Base-by-base conservation (phyloP, 306 rosid species). In the Trifolium subterraneum region DNA sequence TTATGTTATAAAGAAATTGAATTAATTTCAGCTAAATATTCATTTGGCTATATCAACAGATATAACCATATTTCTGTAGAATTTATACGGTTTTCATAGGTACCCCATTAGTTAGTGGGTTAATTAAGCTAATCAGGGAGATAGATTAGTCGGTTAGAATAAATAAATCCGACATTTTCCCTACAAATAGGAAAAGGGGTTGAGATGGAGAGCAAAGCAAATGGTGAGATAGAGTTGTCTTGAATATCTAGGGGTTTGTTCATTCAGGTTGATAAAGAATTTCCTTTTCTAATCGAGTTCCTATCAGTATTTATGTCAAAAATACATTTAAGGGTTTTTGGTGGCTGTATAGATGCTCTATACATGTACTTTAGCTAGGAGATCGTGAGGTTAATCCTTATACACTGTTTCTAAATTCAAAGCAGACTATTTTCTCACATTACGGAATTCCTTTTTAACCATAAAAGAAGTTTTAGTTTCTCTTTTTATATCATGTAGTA, bases 401-500 rank as follows among this genome's bases (percentile, higher is more conserved):
- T n/a, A 8, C 14, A 44, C 27, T 15, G 14, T 23, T 68, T 68
- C 41, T 45, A 68, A 23, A 13, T 45, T 45, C 10, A 20, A 68
- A 45, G 42, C n/a, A 55, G 7, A 4, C 10, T 22, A 4, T 11
- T 15, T 55, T 55, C 62, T 22, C 31, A 15, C 31, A 22, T 55
- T 10, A 55, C 62, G 11, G n/a, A 22, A 4, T 55, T 22, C 33
- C 33, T 10, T 20, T 54, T 22, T 22, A 55, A 22, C 23, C 18
- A 5, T 41, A 23, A 58, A 25, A 27, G 64, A 58, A 58, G 35
- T 20, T 41, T 64, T 23, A 44, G 56, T 66, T 59, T 75, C 64
- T 64, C 19, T 56, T 80, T 64, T 48, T 54, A 64, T 67, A 27
- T 55, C 69, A 16, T 68, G 18, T 58, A 52, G 36, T 73, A 18